A percentile compares a stretch with the other conserved stretches of the same genome.
phyloP scores from a whole-genome alignment of 2,329 filamentous ascomycete species.

The Aphanocladium album region DNA sequence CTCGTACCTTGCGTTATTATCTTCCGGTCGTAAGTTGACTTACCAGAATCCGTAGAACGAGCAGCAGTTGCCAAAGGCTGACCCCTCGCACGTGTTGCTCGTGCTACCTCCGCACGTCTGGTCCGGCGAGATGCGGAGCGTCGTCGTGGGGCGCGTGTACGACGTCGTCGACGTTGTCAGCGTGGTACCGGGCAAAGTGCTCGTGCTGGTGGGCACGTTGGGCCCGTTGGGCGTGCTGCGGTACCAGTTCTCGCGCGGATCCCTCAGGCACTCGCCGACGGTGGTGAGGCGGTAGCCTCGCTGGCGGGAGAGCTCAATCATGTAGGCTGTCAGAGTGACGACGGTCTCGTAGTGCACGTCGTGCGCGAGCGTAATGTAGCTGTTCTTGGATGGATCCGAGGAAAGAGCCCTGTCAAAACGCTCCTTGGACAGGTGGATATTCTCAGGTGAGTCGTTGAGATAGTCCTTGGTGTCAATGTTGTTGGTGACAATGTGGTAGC shows the following conservation, averaged over 20 bases:
- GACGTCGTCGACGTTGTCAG: slow-evolving; percentile 14
- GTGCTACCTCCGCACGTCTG: slow-evolving; percentile 32
- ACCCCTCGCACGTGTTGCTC: slow-evolving; percentile 32
- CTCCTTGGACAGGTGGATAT: slow-evolving; percentile 43
- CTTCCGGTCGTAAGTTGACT: slow-evolving; percentile 12
- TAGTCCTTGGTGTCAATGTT: slow-evolving; percentile 60
- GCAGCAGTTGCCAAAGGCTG: slow-evolving; percentile 34
- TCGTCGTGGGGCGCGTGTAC: slow-evolving; percentile 17
- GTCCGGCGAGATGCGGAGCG: slow-evolving; percentile 26
- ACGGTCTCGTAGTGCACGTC: slow-evolving; percentile 47
- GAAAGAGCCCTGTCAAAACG: slow-evolving; percentile 33
- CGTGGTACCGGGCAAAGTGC: background rate
- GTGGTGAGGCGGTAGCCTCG: slow-evolving; percentile 46
- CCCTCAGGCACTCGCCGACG: slow-evolving; percentile 53
- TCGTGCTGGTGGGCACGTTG: slow-evolving; percentile 13
- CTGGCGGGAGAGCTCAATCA: slow-evolving; percentile 35
- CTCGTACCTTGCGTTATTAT: background rate
- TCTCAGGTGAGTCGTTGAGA: slow-evolving; percentile 43
- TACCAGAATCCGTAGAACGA: slow-evolving; percentile 38
- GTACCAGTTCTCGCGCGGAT: slow-evolving; percentile 50
- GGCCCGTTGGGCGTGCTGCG: slow-evolving; percentile 25
- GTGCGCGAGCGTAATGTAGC: slow-evolving; percentile 49
- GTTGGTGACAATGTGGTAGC: slow-evolving; percentile 53
- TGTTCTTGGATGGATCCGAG: slow-evolving; percentile 19
- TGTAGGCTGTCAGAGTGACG: slow-evolving; percentile 35